These are phyloP conservation scores for Microcos paniculata DNA, from an alignment of 345 rosid genomes.

Conservation along the genomic window DNA sequence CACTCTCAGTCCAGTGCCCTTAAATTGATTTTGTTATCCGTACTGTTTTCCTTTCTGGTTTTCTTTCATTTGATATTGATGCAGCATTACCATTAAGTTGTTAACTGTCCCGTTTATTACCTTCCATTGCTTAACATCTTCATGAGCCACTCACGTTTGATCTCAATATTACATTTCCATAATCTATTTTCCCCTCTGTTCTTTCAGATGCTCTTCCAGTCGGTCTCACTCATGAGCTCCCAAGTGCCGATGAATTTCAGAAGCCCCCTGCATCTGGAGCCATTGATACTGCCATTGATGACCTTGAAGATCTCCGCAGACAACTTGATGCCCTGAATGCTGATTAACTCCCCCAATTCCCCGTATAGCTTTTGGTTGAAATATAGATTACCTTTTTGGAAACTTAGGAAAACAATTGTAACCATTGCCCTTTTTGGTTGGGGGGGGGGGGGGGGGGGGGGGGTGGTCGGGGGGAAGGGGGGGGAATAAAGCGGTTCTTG, in stretches of 20 bases:
- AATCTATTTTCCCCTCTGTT: neutral
- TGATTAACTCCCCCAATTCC: conserved; percentile 21
- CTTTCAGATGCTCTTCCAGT: conserved; percentile 66
- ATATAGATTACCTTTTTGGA: neutral
- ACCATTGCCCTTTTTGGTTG: neutral
- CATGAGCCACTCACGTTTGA: neutral
- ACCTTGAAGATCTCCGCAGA: conserved; percentile 76
- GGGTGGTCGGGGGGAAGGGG: neutral
- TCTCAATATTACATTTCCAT: neutral
- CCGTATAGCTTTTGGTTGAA: neutral
- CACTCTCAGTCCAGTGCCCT: neutral
- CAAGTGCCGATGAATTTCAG: conserved; percentile 64
- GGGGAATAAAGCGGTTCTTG: neutral
- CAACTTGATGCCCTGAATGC: conserved; percentile 92
- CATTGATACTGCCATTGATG: conserved; percentile 47
- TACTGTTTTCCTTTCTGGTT: neutral
- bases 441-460: no score
- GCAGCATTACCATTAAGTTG: neutral
- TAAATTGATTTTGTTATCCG: neutral
- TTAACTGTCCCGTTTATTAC: neutral
- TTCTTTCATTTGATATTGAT: neutral
- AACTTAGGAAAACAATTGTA: neutral
- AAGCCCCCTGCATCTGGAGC: conserved; percentile 38
- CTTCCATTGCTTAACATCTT: neutral
- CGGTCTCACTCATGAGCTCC: conserved; percentile 87